Percentiles rank a stretch among this genome's conserved stretches.
Evolutionary conservation across 768 basidiomycete species (phyloP).

Genomic region (Pulveroboletus sp.): DNA sequence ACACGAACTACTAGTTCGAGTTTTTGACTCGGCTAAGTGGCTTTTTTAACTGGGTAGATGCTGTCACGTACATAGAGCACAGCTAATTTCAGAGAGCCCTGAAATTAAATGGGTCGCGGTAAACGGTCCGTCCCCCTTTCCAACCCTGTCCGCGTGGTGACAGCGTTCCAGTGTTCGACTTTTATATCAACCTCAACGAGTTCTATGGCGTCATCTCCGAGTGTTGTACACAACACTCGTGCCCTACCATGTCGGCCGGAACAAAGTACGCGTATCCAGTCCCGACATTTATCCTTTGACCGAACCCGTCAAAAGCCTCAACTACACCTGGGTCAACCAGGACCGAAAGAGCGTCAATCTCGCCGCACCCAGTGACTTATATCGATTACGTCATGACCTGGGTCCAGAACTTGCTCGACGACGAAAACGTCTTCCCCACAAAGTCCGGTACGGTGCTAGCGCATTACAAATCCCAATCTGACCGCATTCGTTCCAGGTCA

Average conservation of each 20-base stretch:
- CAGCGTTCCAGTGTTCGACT: slow-evolving; percentile 74
- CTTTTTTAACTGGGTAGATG: no score
- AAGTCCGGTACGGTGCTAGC: slow-evolving; percentile 67
- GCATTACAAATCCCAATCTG: background rate
- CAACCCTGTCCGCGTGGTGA: background rate
- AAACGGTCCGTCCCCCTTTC: slow-evolving; percentile 58
- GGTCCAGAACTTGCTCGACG: slow-evolving; percentile 90
- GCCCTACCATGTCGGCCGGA: slow-evolving; percentile 91
- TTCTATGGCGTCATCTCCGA: slow-evolving; percentile 95
- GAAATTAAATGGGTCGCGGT: slow-evolving; percentile 94
- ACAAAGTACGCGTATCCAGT: slow-evolving; percentile 54
- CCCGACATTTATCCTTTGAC: background rate
- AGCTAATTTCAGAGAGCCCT: background rate
- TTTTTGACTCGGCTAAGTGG: no score
- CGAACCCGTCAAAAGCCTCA: slow-evolving; percentile 50
- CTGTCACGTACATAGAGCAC: no score
- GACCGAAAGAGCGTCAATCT: slow-evolving; percentile 83
- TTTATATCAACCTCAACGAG: slow-evolving; percentile 95
- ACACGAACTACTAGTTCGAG: no score
- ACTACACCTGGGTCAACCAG: slow-evolving; percentile 93
- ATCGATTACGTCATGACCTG: slow-evolving; percentile 98
- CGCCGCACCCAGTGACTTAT: slow-evolving; percentile 91
- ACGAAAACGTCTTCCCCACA: slow-evolving; percentile 92
- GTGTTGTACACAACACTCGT: slow-evolving; percentile 84
- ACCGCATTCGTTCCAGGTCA: slow-evolving; percentile 52